Base-by-base conservation (phyloP, 768 basidiomycete genomes). In the Flagelloscypha sp. region DNA sequence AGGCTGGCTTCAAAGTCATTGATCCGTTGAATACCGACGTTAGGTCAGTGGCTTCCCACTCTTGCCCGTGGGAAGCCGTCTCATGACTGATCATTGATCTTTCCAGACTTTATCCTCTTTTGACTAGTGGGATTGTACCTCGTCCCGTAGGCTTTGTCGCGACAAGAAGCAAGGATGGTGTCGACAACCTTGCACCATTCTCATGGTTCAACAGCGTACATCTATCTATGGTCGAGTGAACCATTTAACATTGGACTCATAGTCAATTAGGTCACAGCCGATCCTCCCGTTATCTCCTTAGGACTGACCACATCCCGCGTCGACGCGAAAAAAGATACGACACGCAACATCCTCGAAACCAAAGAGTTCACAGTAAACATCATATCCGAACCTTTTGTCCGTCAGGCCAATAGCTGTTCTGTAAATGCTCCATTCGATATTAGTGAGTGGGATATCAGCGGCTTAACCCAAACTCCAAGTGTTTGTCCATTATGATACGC, bases 351-450 rank as follows among this genome's bases (percentile, higher is more conserved):
- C 42, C 54, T 70, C 32, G 58, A 61, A 0, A 79, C 73, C 11
- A 76, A 74, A 41, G 66, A 81, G 48, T 88, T 87, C 54, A 76
- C 75, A 6, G 72, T 79, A 33, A 81, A 74, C 47, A 74, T 82
- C 35, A 74, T 89, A 45, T 81, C 76, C 37, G 79, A 85, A 52
- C 57, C 73, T 0, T 72, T 78, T 44, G 56, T 66, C 32, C 72
- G 77, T 46, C 68, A 71, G 3, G 74, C 72, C 6, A 79, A 79
- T 48, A 54, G 57, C 32, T 61, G 67, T n/a, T 62, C 73, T 6
- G 63, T 74, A 16, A 74, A 79, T 37, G 64, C 73, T 11, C 75
- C 75, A 27, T 60, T 59, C 4, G 53, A 66, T 28, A 59, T 64
- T 19, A 62, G 72, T 46, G 75, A 79, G 54, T 82, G 78, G 79